Base-by-base conservation (phyloP, 2,329 filamentous ascomycete genomes). In the Fusarium acutatum region DNA sequence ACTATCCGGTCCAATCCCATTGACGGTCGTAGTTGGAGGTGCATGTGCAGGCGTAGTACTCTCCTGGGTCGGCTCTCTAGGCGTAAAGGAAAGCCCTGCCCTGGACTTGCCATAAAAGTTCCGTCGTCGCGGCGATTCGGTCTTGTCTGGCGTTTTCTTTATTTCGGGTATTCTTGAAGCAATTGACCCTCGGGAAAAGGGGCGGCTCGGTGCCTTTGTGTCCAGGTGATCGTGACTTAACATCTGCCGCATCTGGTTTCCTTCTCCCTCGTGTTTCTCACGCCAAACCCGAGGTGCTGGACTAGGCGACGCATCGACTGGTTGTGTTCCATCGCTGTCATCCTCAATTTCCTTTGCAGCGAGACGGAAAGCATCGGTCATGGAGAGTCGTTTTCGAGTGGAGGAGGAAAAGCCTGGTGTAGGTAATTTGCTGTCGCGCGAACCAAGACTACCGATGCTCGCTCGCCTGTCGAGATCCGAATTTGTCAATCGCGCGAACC, bases 201-300 rank as follows among this genome's bases (percentile, higher is more conserved):
- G 71, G 56, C 74, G 69, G 24, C 53, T 72, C n/a, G 77, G 73
- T 28, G 67, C 74, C 63, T 79, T 80, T 38, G 71, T 79, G 46
- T 81, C 80, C 13, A 83, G 65, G 24, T 80, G 79, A 47, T 81
- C 80, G 6, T 77, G 76, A 12, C 72, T 77, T 20, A 81, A 60
- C 22, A 75, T 59, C 63, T 75, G 76, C 38, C 81, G 78, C 69
- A 79, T 69, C 40, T 77, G 78, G 35, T 65, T 72, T 43, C 84
- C 80, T 24, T 82, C 80, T 1, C 78, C 76, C 3, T 79, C 80
- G 12, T 67, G 77, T 38, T 78, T 79, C 24, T 79, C 75, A 18
- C 84, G 83, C 83, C 85, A 85, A 13, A 81, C 76, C 37, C 87
- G 81, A 4, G 87, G 87, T 3, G 87, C 87, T 1, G 87, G 87